Conservation (phyloP, 2,329 filamentous ascomycete genomes). For the Calonectria pauciramosa region DNA sequence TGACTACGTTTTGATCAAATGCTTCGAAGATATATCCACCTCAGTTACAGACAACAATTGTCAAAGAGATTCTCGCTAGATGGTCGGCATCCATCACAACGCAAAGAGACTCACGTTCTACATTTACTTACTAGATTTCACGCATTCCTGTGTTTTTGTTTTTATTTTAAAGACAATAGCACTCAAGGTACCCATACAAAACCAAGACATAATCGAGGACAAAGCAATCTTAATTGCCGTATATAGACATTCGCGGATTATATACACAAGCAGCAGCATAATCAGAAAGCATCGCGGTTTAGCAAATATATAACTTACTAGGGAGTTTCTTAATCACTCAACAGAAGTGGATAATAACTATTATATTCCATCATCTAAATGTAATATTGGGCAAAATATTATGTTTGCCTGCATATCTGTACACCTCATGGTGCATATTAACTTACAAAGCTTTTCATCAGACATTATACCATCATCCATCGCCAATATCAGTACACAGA, state of each 20-base stretch:
- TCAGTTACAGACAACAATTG: neutral
- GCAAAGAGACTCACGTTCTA: neutral
- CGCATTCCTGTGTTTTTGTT: too few species aligned
- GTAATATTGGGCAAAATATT: neutral
- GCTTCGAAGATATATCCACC: neutral
- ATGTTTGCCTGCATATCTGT: neutral
- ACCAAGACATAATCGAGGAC: neutral
- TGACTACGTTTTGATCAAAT: neutral
- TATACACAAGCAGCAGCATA: neutral
- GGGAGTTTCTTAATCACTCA: neutral
- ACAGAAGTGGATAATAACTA: neutral
- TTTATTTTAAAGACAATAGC: too few species aligned
- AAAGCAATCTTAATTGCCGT: neutral
- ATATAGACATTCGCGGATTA: neutral
- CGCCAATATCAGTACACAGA: neutral
- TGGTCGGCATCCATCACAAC: neutral
- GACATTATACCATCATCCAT: neutral
- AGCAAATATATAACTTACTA: neutral
- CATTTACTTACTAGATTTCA: neutral
- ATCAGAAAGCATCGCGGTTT: neutral
- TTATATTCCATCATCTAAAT: neutral
- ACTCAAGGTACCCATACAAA: too few species aligned
- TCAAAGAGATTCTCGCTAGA: neutral
- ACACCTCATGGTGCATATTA: neutral
- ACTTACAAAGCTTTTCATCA: constrained; percentile 2